Evolutionary conservation across 805 yeast genomes (phyloP).

Genomic region (Kodamaea leandrae): DNA sequence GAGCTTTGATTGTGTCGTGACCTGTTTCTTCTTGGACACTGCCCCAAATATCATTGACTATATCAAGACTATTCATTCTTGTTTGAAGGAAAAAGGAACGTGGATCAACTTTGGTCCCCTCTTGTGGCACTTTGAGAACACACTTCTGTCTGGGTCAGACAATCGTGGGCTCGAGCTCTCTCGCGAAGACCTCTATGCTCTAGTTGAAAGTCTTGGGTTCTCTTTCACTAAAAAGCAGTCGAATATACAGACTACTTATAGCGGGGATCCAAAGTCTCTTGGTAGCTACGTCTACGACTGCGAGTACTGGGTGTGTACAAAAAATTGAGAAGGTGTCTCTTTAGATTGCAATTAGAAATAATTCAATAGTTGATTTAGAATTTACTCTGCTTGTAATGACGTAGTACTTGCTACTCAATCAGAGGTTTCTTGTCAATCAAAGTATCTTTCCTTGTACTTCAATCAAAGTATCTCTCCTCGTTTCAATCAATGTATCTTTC

Average conservation of each 20-base stretch:
- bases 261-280: conserved; percentile 47
- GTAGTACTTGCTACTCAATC: too few species aligned
- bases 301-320: conserved; percentile 65
- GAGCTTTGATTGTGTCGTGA: conserved; percentile 46
- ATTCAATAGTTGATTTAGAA: too few species aligned
- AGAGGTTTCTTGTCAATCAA: too few species aligned
- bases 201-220: conserved; percentile 52
- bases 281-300: conserved; percentile 60
- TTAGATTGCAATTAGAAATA: too few species aligned
- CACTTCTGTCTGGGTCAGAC: conserved; percentile 5
- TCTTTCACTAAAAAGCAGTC: conserved; percentile 42
- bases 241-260: conserved; percentile 49
- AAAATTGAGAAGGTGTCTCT: conserved; percentile 14
- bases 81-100: conserved; percentile 43
- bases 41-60: conserved; percentile 60
- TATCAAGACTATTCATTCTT: conserved; percentile 45
- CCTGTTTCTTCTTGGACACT: conserved; percentile 65
- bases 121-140: conserved; percentile 64
- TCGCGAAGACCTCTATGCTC: conserved; percentile 49
- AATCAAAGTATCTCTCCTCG: too few species aligned
- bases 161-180: conserved; percentile 58
- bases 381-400: too few species aligned
- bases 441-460: too few species aligned
- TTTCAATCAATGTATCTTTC: too few species aligned
- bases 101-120: conserved; percentile 73